A percentile compares a stretch with the other conserved stretches of the same genome.
phyloP scores from a whole-genome alignment of 805 yeast species.

The Myxozyma udenii region DNA sequence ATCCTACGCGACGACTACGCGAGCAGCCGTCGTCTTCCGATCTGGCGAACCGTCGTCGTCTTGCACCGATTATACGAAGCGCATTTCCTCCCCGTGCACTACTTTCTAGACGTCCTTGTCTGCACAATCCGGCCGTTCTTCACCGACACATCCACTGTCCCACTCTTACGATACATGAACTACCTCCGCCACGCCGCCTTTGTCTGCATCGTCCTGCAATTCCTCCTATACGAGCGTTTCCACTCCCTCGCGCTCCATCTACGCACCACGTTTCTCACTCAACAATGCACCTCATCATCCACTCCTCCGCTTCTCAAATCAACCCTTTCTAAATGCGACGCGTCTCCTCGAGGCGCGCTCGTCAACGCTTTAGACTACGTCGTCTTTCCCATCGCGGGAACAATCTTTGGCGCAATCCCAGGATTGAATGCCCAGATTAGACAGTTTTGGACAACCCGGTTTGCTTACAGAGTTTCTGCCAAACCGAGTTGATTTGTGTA shows the following conservation, averaged over 20 bases:
- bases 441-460: slow-evolving; percentile 25
- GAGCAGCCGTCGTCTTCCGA: background rate
- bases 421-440: slow-evolving; percentile 26
- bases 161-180: slow-evolving; percentile 11
- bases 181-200: slow-evolving; percentile 23
- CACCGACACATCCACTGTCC: background rate
- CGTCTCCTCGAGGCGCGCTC: slow-evolving; percentile 4
- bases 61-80: slow-evolving; percentile 30
- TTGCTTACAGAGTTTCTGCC: slow-evolving; percentile 25
- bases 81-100: slow-evolving; percentile 30
- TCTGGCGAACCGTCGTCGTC: slow-evolving; percentile 14
- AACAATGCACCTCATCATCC: background rate
- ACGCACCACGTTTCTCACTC: slow-evolving; percentile 2
- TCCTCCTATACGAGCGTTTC: slow-evolving; percentile 25
- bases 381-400: slow-evolving; percentile 30
- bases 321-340: background rate
- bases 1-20: background rate
- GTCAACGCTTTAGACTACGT: slow-evolving; percentile 20
- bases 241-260: slow-evolving; percentile 14
- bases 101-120: slow-evolving; percentile 24
- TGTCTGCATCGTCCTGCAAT: slow-evolving; percentile 21
- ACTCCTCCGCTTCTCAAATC: background rate
- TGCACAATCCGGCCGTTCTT: slow-evolving; percentile 14
- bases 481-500: slow-evolving; percentile 20
- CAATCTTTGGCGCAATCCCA: slow-evolving; percentile 31